Conservation (phyloP, 371 early-diverging fungal species). For the Dinochytrium kinnereticum region DNA sequence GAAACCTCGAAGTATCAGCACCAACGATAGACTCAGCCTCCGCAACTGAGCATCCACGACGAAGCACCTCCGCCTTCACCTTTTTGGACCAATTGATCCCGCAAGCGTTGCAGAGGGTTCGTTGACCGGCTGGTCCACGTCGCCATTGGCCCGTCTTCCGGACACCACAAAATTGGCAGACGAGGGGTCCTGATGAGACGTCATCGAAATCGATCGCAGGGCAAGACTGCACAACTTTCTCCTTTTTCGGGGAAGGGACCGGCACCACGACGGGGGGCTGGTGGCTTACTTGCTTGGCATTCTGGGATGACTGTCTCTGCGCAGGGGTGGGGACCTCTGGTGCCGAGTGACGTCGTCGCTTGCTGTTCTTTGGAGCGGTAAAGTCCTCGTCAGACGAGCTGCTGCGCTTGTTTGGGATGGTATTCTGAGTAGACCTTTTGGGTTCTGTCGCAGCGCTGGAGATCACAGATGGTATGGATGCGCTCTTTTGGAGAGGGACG, state of each 20-base stretch:
- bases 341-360: constrained; percentile 1
- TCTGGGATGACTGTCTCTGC: background rate
- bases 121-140: constrained; percentile 81
- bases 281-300: too few species aligned
- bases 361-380: background rate
- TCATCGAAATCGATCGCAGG: too few species aligned
- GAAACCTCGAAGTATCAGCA: constrained; percentile 23
- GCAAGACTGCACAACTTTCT: too few species aligned
- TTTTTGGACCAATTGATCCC: constrained; percentile 42
- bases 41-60: constrained; percentile 12
- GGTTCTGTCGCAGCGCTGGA: background rate
- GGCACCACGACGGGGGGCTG: background rate
- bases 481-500: too few species aligned
- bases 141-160: constrained; percentile 91
- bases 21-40: constrained; percentile 34
- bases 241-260: background rate
- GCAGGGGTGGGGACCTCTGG: background rate
- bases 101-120: constrained; percentile 86
- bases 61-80: constrained; percentile 25
- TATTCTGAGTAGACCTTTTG: background rate
- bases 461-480: background rate
- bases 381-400: background rate
- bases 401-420: background rate
- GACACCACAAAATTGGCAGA: constrained; percentile 77
- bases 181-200: constrained; percentile 4